phyloP scores from a whole-genome alignment of 805 yeast species.

The Candida ulmi region DNA sequence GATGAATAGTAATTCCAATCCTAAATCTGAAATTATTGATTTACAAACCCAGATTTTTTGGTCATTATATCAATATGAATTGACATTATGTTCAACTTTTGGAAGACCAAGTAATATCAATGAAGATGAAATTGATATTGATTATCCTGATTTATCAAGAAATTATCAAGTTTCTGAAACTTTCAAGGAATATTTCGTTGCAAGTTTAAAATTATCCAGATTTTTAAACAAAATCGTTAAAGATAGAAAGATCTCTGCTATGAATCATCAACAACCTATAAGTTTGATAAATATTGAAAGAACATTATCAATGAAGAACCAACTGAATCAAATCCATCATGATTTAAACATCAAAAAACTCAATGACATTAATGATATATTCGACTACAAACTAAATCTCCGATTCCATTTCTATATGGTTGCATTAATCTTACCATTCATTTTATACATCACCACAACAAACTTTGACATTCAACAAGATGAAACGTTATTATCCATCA shows the following conservation, averaged over 20 bases:
- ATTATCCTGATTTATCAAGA: constrained; percentile 26
- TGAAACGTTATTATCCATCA: constrained; percentile 35
- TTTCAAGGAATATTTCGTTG: constrained; percentile 25
- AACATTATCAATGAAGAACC: constrained; percentile 31
- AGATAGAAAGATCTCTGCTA: constrained; percentile 29
- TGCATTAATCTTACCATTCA: constrained; percentile 37
- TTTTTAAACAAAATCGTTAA: constrained; percentile 35
- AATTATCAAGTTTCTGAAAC: constrained; percentile 19
- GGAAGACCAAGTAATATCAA: constrained; percentile 41
- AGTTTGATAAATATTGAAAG: constrained; percentile 35
- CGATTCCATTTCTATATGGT: constrained; percentile 37
- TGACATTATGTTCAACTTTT: constrained; percentile 36
- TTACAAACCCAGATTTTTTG: constrained; percentile 32
- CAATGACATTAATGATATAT: constrained; percentile 24
- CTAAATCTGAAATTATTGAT: constrained; percentile 6
- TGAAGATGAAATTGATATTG: constrained; percentile 39
- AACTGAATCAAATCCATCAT: constrained; percentile 29
- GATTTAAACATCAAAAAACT: constrained; percentile 27
- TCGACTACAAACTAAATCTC: constrained; percentile 36
- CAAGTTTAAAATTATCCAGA: constrained; percentile 30
- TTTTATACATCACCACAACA: constrained; percentile 33
- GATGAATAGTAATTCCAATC: constrained; percentile 16
- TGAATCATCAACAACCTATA: constrained; percentile 30
- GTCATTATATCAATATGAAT: constrained; percentile 38
- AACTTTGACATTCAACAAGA: constrained; percentile 31